Conservation (phyloP, 1,139 yeast genomes). For the Candida neerlandica region DNA sequence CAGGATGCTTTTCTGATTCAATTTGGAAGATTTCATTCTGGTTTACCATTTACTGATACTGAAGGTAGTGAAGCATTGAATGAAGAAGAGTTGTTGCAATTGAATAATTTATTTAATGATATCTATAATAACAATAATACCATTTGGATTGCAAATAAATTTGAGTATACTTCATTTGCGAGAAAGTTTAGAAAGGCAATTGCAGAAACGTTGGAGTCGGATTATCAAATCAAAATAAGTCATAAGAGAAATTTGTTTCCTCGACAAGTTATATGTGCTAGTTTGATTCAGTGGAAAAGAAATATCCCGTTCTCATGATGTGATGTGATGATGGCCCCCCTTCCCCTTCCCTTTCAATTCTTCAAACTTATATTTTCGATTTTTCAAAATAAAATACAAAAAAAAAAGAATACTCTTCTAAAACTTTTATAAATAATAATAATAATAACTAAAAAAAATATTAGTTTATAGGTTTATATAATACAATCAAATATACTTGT, state of each 20-base stretch:
- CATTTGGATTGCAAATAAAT: slow-evolving; percentile 12
- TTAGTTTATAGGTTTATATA: background rate
- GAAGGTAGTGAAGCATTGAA: slow-evolving; percentile 4
- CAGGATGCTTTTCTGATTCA: slow-evolving; percentile 8
- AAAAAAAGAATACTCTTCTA: background rate
- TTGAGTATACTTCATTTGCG: slow-evolving; percentile 10
- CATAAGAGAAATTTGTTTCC: slow-evolving; percentile 7
- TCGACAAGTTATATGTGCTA: slow-evolving; percentile 12
- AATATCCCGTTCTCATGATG: slow-evolving; percentile 9
- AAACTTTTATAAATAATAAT: background rate
- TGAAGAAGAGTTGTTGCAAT: slow-evolving; percentile 9
- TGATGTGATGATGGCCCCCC: background rate
- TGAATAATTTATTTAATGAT: slow-evolving; percentile 10
- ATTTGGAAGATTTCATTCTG: slow-evolving; percentile 9
- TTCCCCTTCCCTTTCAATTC: background rate
- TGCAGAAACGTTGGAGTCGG: slow-evolving; percentile 7
- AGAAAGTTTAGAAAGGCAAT: slow-evolving; percentile 10
- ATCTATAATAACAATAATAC: slow-evolving; percentile 8
- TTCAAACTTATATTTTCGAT: background rate
- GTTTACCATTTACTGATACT: slow-evolving; percentile 9
- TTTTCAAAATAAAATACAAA: background rate
- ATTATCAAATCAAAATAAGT: slow-evolving; percentile 9
- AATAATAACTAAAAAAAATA: background rate
- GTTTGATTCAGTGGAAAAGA: slow-evolving; percentile 12
- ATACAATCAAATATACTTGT: background rate